Evolutionary conservation across 2,329 filamentous ascomycete genomes (phyloP).

Genomic region (Cladosporium cucumerinum): DNA sequence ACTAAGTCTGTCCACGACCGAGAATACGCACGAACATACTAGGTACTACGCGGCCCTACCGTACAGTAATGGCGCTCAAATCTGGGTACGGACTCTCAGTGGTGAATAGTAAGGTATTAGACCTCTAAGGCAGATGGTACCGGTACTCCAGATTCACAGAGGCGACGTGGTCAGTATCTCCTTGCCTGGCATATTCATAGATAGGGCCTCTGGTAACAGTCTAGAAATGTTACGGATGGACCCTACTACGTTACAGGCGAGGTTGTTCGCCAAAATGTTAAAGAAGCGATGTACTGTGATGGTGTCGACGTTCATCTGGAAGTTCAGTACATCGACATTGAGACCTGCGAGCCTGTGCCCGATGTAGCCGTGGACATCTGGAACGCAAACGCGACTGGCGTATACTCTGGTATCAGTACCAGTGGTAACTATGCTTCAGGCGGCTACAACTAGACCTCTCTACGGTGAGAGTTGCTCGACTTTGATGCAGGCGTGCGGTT

Average conservation of each 20-base stretch:
- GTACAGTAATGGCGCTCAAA: too few species aligned
- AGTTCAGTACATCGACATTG: constrained; percentile 42
- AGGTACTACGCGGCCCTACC: not conserved
- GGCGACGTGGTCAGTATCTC: too few species aligned
- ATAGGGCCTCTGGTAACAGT: too few species aligned
- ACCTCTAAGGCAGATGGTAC: too few species aligned
- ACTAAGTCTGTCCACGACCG: not conserved
- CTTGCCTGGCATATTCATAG: too few species aligned
- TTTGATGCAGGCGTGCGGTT: not conserved
- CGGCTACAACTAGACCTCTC: constrained; percentile 36
- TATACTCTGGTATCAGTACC: constrained; percentile 39
- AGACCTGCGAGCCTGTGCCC: constrained; percentile 40
- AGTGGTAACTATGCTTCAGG: constrained; percentile 33
- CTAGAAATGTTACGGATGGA: too few species aligned
- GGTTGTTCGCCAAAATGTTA: constrained; percentile 38
- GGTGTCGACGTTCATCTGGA: constrained; percentile 42
- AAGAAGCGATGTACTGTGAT: constrained; percentile 35
- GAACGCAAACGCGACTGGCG: constrained; percentile 47
- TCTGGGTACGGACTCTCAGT: too few species aligned
- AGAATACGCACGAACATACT: not conserved
- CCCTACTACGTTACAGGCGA: constrained; percentile 36
- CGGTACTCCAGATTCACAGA: too few species aligned
- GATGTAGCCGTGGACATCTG: constrained; percentile 43
- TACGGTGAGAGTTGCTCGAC: constrained; percentile 24
- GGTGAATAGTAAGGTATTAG: too few species aligned